phyloP scores from a whole-genome alignment of 768 basidiomycete species.

The Myochromella boudieri region DNA sequence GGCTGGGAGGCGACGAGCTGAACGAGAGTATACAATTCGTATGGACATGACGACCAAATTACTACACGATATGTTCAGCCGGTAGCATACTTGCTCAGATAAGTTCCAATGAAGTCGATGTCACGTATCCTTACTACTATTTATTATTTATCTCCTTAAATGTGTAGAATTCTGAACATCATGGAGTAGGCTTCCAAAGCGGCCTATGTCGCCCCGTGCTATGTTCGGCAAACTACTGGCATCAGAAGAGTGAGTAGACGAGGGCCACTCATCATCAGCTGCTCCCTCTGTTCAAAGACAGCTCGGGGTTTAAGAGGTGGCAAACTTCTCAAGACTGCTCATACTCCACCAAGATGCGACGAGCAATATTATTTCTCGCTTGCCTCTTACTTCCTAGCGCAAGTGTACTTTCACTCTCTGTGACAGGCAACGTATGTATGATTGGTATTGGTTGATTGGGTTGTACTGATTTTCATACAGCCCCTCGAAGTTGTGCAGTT shows the following conservation, averaged over 20 bases:
- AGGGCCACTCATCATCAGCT: conserved; percentile 6
- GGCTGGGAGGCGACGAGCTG: conserved; percentile 57
- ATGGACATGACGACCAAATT: conserved; percentile 35
- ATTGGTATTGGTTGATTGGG: background rate
- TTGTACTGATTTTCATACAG: too few species aligned
- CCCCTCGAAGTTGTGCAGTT: conserved; percentile 30
- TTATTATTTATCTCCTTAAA: background rate
- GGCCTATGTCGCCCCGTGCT: conserved; percentile 2
- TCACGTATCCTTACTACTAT: background rate
- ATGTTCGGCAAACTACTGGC: background rate
- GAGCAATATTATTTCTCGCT: background rate
- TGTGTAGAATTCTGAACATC: background rate
- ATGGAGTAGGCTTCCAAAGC: conserved; percentile 1
- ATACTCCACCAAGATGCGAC: background rate
- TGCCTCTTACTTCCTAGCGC: background rate
- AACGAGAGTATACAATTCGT: conserved; percentile 56
- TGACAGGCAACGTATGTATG: background rate
- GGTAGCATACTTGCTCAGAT: conserved; percentile 3
- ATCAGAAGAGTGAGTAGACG: conserved; percentile 1
- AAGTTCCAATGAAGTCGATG: background rate
- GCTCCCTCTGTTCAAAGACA: background rate
- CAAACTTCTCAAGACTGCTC: background rate
- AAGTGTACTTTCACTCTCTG: background rate
- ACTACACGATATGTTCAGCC: conserved; percentile 36
- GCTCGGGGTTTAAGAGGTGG: background rate